Evolutionary conservation across 106 monocot species (phyloP).

Genomic region (Apostasia ramifera): DNA sequence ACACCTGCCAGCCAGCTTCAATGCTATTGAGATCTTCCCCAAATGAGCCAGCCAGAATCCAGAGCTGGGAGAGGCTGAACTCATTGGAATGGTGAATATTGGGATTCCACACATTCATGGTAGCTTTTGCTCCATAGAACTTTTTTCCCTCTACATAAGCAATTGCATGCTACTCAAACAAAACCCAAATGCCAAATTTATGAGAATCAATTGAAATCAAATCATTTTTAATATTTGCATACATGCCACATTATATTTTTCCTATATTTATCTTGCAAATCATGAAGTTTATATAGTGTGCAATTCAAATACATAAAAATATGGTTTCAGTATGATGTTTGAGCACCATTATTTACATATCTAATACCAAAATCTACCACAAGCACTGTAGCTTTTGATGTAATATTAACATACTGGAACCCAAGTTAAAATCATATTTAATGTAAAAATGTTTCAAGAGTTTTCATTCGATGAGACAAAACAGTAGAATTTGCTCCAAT

Average conservation of each 20-base stretch:
- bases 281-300: not conserved
- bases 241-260: too few species aligned
- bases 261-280: not conserved
- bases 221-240: too few species aligned
- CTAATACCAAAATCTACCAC: too few species aligned
- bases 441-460: too few species aligned
- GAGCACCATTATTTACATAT: too few species aligned
- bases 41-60: slow-evolving; percentile 53
- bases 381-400: too few species aligned
- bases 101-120: slow-evolving; percentile 67
- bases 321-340: too few species aligned
- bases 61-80: slow-evolving; percentile 59
- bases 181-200: not conserved
- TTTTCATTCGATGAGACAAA: too few species aligned
- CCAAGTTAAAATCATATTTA: too few species aligned
- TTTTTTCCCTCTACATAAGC: slow-evolving; percentile 51
- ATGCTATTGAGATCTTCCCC: slow-evolving; percentile 1
- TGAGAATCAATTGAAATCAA: not conserved
- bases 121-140: slow-evolving; percentile 57
- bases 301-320: too few species aligned
- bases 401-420: too few species aligned
- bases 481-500: too few species aligned
- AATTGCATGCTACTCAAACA: slow-evolving; percentile 42
- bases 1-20: slow-evolving; percentile 72
- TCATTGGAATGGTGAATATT: slow-evolving; percentile 48